Conservation (phyloP, 441 rosid genomes). For the Gossypium schwendimanii region DNA sequence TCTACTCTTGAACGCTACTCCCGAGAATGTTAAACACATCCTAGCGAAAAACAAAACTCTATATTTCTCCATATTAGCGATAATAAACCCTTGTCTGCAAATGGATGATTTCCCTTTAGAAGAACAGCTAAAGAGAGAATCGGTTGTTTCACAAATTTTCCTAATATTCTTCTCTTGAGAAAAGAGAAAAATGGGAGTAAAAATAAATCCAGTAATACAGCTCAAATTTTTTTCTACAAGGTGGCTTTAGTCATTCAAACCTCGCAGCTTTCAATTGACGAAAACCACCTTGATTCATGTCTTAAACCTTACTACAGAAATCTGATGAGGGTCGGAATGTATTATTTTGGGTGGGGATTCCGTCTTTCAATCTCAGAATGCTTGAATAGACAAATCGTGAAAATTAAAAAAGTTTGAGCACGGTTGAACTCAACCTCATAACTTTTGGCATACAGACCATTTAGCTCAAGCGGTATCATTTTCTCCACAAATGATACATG, state of each 20-base stretch:
- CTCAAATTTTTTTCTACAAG: neutral
- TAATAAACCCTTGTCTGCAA: neutral
- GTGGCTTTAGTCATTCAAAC: conserved; percentile 22
- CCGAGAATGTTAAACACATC: no score
- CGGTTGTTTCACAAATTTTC: neutral
- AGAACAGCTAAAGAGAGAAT: neutral
- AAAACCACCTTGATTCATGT: conserved; percentile 14
- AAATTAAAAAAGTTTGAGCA: no score
- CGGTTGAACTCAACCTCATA: no score
- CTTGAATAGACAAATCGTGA: no score
- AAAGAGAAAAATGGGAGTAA: neutral
- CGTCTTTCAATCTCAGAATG: no score
- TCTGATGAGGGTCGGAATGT: no score
- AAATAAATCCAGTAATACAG: neutral
- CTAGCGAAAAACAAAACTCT: neutral
- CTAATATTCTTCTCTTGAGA: neutral
- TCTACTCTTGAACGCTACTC: no score
- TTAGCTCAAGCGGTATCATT: no score
- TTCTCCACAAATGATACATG: no score
- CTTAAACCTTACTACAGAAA: neutral
- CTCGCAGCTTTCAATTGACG: conserved; percentile 14
- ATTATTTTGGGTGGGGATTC: no score
- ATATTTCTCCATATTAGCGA: neutral
- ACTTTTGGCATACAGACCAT: no score
- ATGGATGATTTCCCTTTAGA: neutral